Evolutionary conservation across 306 rosid species (phyloP), one percentile per base, ranked within the genome.

Genomic region (Malus sylvestris): DNA sequence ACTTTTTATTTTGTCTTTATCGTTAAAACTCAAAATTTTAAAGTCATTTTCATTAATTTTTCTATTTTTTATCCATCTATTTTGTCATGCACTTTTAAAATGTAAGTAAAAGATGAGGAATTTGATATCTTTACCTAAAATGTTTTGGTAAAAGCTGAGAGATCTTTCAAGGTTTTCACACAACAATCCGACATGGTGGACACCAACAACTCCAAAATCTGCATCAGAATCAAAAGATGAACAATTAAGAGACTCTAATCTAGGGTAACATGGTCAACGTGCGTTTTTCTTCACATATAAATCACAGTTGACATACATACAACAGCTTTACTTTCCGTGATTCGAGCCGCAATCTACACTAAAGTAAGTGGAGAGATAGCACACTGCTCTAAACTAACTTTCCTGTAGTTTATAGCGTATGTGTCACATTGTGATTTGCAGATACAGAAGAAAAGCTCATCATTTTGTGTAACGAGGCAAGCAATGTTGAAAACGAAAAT

Each of bases 181-280:
- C 79, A 94, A 70, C 61, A 94, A 63, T 79, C 98, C 97, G 63
- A 95, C 97, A 73, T 92, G 97, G 91, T 95, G 98, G 66, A 95
- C 76, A 67, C 81, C 73, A 71, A 90, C 97, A 13, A 87, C 89
- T 19, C 97, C 98, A 78, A 85, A 90, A 87, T 92, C 97, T 92
- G 89, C 76, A 72, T 10, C 72, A 65, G 63, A 22, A 81, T 55
- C 81, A 84, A 59, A 76, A 81, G 53, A 70, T 3, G 23, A 79
- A 67, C 59, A 32, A 29, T 57, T 14, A 5, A 29, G 7, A 33
- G 72, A 49, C 15, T 42, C 57, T 42, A 22, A 9, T 38, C 29
- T 67, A 45, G 52, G 4, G 10, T 18, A 3, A 20, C 51, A 67
- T 67, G 29, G 13, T 8, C 71, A 40, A 40, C 10, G 14, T 6